Percentiles rank a stretch among this genome's conserved stretches.
phyloP scores from a whole-genome alignment of 345 rosid genomes.

The Ceriops tagal region DNA sequence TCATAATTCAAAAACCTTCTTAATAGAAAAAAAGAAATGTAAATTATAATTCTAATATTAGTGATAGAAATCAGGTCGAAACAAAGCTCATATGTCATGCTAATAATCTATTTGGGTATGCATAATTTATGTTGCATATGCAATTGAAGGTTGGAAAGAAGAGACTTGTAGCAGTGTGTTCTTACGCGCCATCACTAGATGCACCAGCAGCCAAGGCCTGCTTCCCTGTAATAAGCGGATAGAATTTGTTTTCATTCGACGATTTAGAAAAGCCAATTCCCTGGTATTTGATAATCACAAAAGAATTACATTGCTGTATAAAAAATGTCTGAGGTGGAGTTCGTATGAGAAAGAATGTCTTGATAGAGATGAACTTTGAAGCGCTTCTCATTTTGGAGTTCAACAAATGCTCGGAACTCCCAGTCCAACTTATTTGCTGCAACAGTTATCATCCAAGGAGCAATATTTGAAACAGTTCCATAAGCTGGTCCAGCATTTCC shows the following conservation, averaged over 20 bases:
- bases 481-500: slow-evolving; percentile 28
- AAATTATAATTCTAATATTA: no score
- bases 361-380: slow-evolving; percentile 9
- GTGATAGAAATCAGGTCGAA: no score
- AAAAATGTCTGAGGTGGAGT: no score
- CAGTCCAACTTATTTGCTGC: slow-evolving; percentile 51
- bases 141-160: no score
- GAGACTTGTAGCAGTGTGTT: no score
- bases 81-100: no score
- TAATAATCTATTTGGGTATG: no score
- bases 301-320: no score
- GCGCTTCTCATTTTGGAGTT: slow-evolving; percentile 16
- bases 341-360: not conserved
- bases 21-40: no score
- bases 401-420: slow-evolving; percentile 33
- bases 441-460: slow-evolving; percentile 51
- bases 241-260: slow-evolving; percentile 10
- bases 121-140: no score
- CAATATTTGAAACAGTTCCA: slow-evolving; percentile 38
- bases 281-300: not conserved
- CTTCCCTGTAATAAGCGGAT: slow-evolving; percentile 18
- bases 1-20: no score
- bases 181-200: slow-evolving; percentile 19
- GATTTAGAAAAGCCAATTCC: not conserved
- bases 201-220: not conserved